Evolutionary conservation across 2,329 filamentous ascomycete species (phyloP).

Genomic region (Chalara sp.): DNA sequence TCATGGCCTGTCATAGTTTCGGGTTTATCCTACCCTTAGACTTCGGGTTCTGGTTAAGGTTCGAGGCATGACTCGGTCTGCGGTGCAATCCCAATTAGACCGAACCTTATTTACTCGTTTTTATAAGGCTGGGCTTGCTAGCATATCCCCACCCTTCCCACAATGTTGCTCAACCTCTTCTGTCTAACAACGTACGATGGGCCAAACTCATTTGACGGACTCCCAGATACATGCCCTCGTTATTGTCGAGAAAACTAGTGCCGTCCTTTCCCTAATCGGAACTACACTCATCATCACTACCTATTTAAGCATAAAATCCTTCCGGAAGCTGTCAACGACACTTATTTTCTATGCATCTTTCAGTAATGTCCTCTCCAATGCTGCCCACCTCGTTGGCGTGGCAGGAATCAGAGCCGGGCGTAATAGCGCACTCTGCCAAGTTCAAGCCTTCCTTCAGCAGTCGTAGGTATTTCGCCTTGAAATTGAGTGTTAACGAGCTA

Average conservation of each 20-base stretch:
- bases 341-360: conserved; percentile 1
- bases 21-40: too few species aligned
- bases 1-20: too few species aligned
- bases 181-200: not conserved
- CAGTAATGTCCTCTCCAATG: not conserved
- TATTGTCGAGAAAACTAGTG: not conserved
- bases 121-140: not conserved
- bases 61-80: too few species aligned
- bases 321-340: not conserved
- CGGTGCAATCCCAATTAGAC: conserved; percentile 14
- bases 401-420: not conserved
- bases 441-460: not conserved
- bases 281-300: not conserved
- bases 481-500: not conserved
- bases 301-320: not conserved
- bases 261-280: not conserved
- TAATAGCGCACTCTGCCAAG: not conserved
- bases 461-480: not conserved
- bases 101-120: not conserved
- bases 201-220: not conserved
- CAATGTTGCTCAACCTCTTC: not conserved
- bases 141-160: not conserved
- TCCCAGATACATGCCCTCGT: not conserved
- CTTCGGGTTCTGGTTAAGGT: too few species aligned
- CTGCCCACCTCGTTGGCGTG: not conserved